Conservation (phyloP, 1,284 basidiomycete genomes). For the Boletus austroedulis region DNA sequence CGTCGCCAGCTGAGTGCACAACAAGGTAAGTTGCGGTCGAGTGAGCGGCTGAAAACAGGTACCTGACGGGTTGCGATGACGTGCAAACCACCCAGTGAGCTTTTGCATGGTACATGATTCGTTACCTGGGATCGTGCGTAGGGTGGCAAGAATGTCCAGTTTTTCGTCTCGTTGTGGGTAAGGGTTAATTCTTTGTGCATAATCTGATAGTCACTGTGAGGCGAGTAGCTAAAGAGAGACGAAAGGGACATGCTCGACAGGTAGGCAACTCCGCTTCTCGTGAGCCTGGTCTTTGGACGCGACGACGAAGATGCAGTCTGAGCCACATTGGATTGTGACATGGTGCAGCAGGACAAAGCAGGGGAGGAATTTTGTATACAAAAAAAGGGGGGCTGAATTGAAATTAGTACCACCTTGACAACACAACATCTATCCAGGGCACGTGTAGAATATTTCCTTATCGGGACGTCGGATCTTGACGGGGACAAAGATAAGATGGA, state of each 20-base stretch:
- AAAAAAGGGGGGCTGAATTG: not conserved
- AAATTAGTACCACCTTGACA: conserved; percentile 14
- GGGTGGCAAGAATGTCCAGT: conserved; percentile 9
- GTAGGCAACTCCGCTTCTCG: conserved; percentile 8
- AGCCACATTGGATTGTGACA: not conserved
- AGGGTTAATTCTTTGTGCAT: conserved; percentile 9
- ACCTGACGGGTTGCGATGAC: conserved; percentile 19
- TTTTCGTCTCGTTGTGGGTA: conserved; percentile 22
- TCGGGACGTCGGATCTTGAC: conserved; percentile 15
- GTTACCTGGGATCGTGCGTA: conserved; percentile 28
- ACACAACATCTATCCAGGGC: not conserved
- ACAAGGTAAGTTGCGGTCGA: not conserved
- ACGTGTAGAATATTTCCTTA: conserved; percentile 13
- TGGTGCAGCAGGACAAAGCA: not conserved
- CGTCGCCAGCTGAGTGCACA: not conserved
- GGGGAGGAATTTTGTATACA: not conserved
- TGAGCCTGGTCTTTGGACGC: conserved; percentile 8
- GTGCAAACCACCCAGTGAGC: conserved; percentile 25
- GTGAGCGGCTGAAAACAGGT: not conserved
- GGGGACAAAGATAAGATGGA: conserved; percentile 19
- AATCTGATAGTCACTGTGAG: conserved; percentile 16
- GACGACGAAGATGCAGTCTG: conserved; percentile 4
- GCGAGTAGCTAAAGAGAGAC: not conserved
- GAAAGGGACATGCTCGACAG: conserved; percentile 14
- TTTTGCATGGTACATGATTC: conserved; percentile 18